Evolutionary conservation across 495 filamentous ascomycete species (phyloP).

Genomic region (Lineolata rhizophorae): DNA sequence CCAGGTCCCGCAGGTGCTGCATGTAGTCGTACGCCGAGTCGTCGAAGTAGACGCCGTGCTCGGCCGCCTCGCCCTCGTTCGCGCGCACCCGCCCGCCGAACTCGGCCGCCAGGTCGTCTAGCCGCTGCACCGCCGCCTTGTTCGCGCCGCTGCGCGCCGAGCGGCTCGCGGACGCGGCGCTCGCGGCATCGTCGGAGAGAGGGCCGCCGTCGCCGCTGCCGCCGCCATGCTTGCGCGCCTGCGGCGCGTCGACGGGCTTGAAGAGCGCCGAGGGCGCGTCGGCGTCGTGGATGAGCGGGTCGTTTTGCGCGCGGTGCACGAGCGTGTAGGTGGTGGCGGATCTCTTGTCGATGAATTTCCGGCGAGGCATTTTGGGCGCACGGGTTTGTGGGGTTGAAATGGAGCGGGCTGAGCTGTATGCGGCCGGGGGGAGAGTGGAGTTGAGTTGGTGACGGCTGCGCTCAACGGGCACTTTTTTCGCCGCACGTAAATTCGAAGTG

Average conservation of each 20-base stretch:
- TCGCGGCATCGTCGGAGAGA: constrained; percentile 7
- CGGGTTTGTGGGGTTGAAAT: too few relatives aligned
- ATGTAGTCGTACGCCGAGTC: constrained; percentile 97
- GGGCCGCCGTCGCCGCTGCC: constrained; percentile 14
- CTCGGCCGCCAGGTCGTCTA: constrained; percentile 55
- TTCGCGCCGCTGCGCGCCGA: constrained; percentile 14
- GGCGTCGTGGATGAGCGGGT: constrained; percentile 79
- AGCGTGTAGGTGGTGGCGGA: constrained; percentile 77
- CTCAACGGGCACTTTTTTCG: too few relatives aligned
- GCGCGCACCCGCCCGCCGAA: constrained; percentile 47
- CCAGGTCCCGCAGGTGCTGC: constrained; percentile 89
- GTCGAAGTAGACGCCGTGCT: constrained; percentile 71
- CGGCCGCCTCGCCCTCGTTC: constrained; percentile 92
- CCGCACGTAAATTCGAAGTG: too few relatives aligned
- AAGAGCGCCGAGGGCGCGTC: constrained; percentile 66
- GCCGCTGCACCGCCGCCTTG: constrained; percentile 29
- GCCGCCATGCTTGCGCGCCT: constrained; percentile 12
- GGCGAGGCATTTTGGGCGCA: constrained; percentile 49
- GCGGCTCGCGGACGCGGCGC: constrained; percentile 7
- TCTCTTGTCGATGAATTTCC: constrained; percentile 93
- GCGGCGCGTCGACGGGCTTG: constrained; percentile 18
- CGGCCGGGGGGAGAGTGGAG: too few relatives aligned
- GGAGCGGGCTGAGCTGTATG: too few relatives aligned
- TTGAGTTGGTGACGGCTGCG: too few relatives aligned
- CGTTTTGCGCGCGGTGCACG: constrained; percentile 89